phyloP scores from a whole-genome alignment of 495 filamentous ascomycete genomes.

The Hypoxylon perforatum region DNA sequence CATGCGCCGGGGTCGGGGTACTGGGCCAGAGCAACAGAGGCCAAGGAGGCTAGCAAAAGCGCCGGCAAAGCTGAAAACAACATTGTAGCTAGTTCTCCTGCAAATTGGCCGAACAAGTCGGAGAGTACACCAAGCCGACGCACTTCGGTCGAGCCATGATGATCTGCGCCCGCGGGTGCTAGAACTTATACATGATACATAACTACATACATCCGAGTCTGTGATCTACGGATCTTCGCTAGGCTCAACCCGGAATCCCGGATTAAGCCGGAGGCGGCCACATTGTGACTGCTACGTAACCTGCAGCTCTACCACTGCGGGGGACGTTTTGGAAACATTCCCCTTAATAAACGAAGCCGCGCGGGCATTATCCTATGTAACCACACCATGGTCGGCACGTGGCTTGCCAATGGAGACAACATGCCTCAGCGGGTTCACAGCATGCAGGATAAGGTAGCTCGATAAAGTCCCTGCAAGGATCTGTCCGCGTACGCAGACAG shows the following conservation, averaged over 20 bases:
- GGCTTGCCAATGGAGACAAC: slow-evolving; percentile 4
- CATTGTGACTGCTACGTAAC: slow-evolving; percentile 10
- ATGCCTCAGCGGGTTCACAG: slow-evolving; percentile 5
- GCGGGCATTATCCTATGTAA: neutral
- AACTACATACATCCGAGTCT: slow-evolving; percentile 4
- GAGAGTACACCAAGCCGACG: slow-evolving; percentile 5
- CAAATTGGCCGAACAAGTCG: neutral
- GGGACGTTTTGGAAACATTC: neutral
- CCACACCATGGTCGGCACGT: neutral
- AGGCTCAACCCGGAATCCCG: slow-evolving; percentile 2
- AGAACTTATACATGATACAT: slow-evolving; percentile 29
- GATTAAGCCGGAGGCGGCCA: slow-evolving; percentile 7
- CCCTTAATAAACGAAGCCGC: neutral
- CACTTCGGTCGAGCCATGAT: slow-evolving; percentile 12
- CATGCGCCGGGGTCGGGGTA: slow-evolving; percentile 62
- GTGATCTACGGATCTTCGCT: slow-evolving; percentile 8
- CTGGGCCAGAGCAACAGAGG: slow-evolving; percentile 18
- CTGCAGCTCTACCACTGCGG: slow-evolving; percentile 9
- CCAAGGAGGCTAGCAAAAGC: slow-evolving; percentile 19
- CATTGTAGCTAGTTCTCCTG: slow-evolving; percentile 8
- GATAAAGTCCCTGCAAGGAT: neutral
- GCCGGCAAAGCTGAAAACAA: slow-evolving; percentile 18
- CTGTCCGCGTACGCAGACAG: too few species aligned
- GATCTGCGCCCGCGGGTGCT: slow-evolving; percentile 13
- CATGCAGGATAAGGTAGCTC: slow-evolving; percentile 11